A percentile compares a stretch with the other conserved stretches of the same genome.
These are phyloP conservation scores for Aureobasidium lini DNA, from an alignment of 2,329 filamentous ascomycete genomes.

Conservation along the genomic window DNA sequence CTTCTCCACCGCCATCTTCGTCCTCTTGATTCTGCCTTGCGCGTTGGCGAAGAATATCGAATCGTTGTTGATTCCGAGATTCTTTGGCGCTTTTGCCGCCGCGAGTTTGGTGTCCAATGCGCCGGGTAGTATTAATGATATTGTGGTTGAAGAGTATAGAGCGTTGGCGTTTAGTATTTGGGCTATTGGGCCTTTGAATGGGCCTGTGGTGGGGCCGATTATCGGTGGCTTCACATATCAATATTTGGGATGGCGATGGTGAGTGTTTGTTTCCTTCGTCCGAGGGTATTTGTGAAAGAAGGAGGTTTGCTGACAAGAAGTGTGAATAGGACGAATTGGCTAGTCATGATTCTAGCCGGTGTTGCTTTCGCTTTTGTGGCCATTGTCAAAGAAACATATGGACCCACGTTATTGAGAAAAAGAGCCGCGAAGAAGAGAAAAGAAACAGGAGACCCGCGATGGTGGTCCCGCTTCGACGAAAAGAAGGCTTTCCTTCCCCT, in stretches of 20 bases:
- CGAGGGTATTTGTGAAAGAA: background rate
- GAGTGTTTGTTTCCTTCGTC: conserved; percentile 37
- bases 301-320: conserved; percentile 14
- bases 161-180: conserved; percentile 79
- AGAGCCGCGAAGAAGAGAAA: conserved; percentile 59
- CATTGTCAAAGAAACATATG: conserved; percentile 67
- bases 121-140: conserved; percentile 75
- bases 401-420: conserved; percentile 59
- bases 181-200: conserved; percentile 78
- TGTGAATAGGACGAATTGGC: conserved; percentile 18
- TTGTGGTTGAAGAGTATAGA: conserved; percentile 71
- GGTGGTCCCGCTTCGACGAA: conserved; percentile 76
- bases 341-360: conserved; percentile 65
- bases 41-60: conserved; percentile 61
- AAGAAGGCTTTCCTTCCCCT: conserved; percentile 57
- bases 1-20: conserved; percentile 56
- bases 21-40: conserved; percentile 63
- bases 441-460: conserved; percentile 62
- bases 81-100: conserved; percentile 67
- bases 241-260: conserved; percentile 83
- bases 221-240: conserved; percentile 76
- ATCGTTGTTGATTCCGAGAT: conserved; percentile 63
- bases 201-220: conserved; percentile 53
- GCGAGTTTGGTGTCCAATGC: conserved; percentile 77
- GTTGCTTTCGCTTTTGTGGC: conserved; percentile 52